These are phyloP conservation scores for Suillus subaureus DNA, from an alignment of 768 basidiomycete species.

Conservation along the genomic window DNA sequence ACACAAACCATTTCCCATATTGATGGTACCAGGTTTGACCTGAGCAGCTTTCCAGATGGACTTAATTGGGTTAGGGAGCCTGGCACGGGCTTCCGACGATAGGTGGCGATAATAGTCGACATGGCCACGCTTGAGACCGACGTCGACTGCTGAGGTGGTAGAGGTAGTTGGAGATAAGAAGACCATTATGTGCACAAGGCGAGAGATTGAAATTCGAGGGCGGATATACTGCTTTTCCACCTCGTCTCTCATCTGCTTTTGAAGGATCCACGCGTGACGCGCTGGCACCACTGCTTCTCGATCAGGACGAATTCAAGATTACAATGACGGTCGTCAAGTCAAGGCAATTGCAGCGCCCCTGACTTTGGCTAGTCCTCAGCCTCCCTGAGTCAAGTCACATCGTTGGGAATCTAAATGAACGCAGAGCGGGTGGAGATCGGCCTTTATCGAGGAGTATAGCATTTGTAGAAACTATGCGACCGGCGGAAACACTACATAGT, in stretches of 20 bases:
- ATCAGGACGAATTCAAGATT: not conserved
- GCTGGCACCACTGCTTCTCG: not conserved
- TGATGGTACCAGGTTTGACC: conserved; percentile 37
- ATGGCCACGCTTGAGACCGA: conserved; percentile 27
- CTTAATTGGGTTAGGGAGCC: conserved; percentile 40
- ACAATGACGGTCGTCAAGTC: not conserved
- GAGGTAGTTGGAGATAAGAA: conserved; percentile 20
- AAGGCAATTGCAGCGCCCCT: not conserved
- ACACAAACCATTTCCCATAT: conserved; percentile 38
- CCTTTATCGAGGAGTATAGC: not conserved
- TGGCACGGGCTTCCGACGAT: conserved; percentile 34
- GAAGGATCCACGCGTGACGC: not conserved
- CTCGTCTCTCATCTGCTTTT: not conserved
- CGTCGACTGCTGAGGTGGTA: conserved; percentile 15
- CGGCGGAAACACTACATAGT: not conserved
- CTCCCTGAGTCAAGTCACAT: not conserved
- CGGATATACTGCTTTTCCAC: not conserved
- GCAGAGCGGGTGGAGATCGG: no score
- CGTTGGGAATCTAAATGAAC: no score
- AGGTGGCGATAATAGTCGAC: conserved; percentile 36
- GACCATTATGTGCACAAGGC: conserved; percentile 24
- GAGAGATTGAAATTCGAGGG: not conserved
- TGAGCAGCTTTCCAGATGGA: conserved; percentile 39
- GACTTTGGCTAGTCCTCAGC: not conserved
- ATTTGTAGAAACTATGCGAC: not conserved